Conservation (phyloP, 768 basidiomycete genomes). For the Hirschioporus abietinus region DNA sequence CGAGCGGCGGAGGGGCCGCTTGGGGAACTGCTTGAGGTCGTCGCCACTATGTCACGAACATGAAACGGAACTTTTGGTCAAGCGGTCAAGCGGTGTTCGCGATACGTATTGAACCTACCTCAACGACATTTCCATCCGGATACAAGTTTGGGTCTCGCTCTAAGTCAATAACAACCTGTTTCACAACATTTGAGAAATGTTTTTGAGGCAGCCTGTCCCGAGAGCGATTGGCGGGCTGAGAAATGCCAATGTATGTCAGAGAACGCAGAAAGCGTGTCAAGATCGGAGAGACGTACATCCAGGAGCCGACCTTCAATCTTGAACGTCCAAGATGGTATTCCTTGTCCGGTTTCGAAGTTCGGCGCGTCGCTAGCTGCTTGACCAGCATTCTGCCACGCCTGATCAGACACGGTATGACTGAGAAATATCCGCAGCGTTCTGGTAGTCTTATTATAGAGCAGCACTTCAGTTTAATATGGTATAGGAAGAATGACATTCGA, state of each 20-base stretch:
- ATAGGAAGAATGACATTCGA: conserved; percentile 9
- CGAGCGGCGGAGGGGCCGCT: conserved; percentile 47
- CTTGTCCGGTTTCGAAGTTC: conserved; percentile 79
- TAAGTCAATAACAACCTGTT: conserved; percentile 79
- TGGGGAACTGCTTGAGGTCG: conserved; percentile 43
- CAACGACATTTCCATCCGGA: conserved; percentile 83
- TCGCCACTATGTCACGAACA: too few species aligned
- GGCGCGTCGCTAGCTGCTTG: conserved; percentile 29
- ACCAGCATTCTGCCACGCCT: conserved; percentile 68
- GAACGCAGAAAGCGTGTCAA: too few species aligned
- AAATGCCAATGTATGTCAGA: background rate
- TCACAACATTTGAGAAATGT: conserved; percentile 84
- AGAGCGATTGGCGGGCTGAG: conserved; percentile 7
- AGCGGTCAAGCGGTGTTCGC: too few species aligned
- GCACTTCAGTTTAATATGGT: background rate
- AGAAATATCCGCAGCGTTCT: conserved; percentile 82
- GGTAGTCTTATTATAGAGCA: conserved; percentile 49
- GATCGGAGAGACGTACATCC: conserved; percentile 44
- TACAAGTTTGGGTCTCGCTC: conserved; percentile 80
- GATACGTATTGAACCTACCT: conserved; percentile 45
- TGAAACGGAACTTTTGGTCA: too few species aligned
- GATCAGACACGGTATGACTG: conserved; percentile 82
- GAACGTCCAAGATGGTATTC: conserved; percentile 85
- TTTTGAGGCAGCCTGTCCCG: conserved; percentile 57
- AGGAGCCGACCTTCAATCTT: conserved; percentile 84